phyloP scores from a whole-genome alignment of 1,284 basidiomycete species.

The Leucoagaricus sp. region DNA sequence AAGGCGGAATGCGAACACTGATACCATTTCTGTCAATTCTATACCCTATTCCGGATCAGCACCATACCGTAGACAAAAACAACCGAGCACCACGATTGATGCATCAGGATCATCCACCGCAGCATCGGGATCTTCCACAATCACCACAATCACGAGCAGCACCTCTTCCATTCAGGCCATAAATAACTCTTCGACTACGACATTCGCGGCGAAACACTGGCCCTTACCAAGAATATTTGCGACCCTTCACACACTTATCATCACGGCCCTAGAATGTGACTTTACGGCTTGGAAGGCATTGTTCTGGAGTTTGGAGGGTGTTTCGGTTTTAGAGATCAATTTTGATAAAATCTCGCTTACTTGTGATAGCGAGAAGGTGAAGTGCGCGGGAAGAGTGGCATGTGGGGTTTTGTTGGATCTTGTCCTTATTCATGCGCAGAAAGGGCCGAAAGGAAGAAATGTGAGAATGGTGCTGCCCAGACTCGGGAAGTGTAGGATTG shows the following conservation, averaged over 20 bases:
- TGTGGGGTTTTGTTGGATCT: not conserved
- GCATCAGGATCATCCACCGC: no score
- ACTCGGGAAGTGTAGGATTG: slow-evolving; percentile 19
- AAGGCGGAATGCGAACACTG: not conserved
- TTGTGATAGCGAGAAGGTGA: slow-evolving; percentile 11
- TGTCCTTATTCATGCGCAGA: slow-evolving; percentile 1
- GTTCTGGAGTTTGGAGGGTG: slow-evolving; percentile 33
- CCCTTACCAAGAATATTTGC: slow-evolving; percentile 19
- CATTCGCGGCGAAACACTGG: slow-evolving; percentile 13
- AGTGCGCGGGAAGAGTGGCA: not conserved
- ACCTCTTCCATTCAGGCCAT: no score
- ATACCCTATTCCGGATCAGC: slow-evolving; percentile 3
- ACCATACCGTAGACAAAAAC: not conserved
- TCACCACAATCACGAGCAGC: no score
- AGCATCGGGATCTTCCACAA: no score
- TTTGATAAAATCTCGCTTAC: slow-evolving; percentile 40
- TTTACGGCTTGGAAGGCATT: slow-evolving; percentile 38
- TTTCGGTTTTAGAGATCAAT: slow-evolving; percentile 48
- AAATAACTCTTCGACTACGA: no score
- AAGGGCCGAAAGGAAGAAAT: slow-evolving; percentile 23
- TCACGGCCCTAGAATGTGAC: slow-evolving; percentile 48
- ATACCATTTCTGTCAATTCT: slow-evolving; percentile 1
- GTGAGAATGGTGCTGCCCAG: slow-evolving; percentile 21
- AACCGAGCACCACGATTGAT: not conserved
- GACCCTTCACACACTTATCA: slow-evolving; percentile 40